Evolutionary conservation across 2,329 filamentous ascomycete species (phyloP).

Genomic region (Xylaria multiplex): DNA sequence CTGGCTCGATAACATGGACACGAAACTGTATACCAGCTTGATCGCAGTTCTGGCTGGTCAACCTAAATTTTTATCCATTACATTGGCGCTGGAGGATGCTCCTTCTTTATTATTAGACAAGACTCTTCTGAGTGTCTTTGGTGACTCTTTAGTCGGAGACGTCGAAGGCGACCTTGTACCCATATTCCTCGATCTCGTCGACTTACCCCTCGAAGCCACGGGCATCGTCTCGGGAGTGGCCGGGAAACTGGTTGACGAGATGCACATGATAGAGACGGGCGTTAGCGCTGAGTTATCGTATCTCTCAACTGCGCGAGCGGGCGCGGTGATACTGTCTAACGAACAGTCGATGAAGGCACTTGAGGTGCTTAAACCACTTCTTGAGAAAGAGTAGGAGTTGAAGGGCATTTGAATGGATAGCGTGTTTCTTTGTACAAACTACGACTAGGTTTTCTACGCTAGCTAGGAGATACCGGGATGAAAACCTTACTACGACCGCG

Average conservation of each 20-base stretch:
- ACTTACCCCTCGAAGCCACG: constrained; percentile 85
- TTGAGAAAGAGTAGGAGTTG: constrained; percentile 50
- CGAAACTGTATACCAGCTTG: constrained; percentile 70
- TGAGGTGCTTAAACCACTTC: constrained; percentile 69
- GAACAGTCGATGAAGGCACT: constrained; percentile 79
- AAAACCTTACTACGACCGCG: constrained; percentile 11
- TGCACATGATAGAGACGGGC: constrained; percentile 58
- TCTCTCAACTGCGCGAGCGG: constrained; percentile 86
- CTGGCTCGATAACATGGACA: constrained; percentile 70
- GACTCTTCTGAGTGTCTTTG: constrained; percentile 71
- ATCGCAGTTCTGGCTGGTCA: constrained; percentile 69
- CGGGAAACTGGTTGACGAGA: constrained; percentile 79
- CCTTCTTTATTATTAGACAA: constrained; percentile 79
- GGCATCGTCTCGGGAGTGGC: constrained; percentile 96
- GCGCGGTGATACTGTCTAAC: constrained; percentile 85
- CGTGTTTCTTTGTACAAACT: constrained; percentile 29
- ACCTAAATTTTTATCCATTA: constrained; percentile 78
- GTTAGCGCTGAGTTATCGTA: constrained; percentile 83
- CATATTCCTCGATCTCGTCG: constrained; percentile 86
- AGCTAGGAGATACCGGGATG: not conserved
- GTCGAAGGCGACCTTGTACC: constrained; percentile 79
- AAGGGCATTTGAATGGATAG: constrained; percentile 4
- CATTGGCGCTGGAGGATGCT: constrained; percentile 76
- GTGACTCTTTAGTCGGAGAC: constrained; percentile 79
- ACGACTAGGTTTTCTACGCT: not conserved